Base-by-base conservation (phyloP, 2,329 filamentous ascomycete species). In the Zymoseptoria pseudotritici region DNA sequence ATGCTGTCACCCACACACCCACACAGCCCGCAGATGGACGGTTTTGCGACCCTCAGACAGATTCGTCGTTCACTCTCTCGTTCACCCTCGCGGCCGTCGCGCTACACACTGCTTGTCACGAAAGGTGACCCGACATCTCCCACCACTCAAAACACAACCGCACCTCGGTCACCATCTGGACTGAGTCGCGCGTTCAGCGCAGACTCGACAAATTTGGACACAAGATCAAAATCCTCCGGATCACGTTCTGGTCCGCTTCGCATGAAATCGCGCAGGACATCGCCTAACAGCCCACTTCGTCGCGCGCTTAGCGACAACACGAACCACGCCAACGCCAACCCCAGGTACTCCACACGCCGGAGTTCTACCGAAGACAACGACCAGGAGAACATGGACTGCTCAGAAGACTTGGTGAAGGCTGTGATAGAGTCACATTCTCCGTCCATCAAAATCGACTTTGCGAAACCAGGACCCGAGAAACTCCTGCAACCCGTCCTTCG, bases 51-150 rank as follows among this genome's bases (percentile, higher is more conserved):
- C 61, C 89, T 96, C 64, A 85, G 90, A 71, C 89, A 91, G 69
- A 80, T 97, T 60, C 84, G 92, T 65, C 89, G 91, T 67, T 96
- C 93, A 24, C 81, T 97, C 64, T 97, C 92, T 59, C 85, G 91
- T 69, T 97, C 93, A n/a, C 93, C 93, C 10, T 96, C 93, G 31
- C 96, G 94, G 74, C 80, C 79, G 51, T 82, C 82, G 59, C 81
- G 83, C 68, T 93, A 94, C 61, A 58, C 84, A 59, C 78, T 95
- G 57, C 78, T 84, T 66, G 79, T 77, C 11, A 76, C 79, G 24
- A 76, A 79, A 61, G 76, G 77, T 17, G 74, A 77, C 54, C 64
- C 67, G 53, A 65, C 65, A 57, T 77, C 78, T 8, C 77, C 70
- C 10, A 67, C 58, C 58, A 58, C 62, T 56, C 67, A 72, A 55